Base-by-base conservation (phyloP, 2,329 filamentous ascomycete species). In the Fusarium sarcochroum region DNA sequence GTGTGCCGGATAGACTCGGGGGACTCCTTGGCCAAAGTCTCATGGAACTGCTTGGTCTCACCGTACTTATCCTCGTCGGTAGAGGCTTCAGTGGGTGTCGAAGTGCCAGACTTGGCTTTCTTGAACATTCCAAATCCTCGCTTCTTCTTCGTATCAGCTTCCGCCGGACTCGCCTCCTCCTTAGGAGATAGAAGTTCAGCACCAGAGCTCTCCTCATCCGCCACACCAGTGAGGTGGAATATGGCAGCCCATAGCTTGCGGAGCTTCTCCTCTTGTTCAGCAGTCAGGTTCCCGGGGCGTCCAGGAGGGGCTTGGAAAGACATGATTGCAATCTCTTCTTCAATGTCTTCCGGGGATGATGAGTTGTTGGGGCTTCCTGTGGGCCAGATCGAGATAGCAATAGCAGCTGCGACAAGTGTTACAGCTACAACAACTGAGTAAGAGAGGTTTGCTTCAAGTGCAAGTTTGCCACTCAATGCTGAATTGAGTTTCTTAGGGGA, bases 61-160 rank as follows among this genome's bases (percentile, higher is more conserved):
- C 94, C 94, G 78, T 97, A 95, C 82, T 98, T 99, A 82, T 99
- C 96, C 58, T 98, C 92, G 5, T 84, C 82, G 14, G 55, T 30
- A 21, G 82, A 86, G 23, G 81, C 79, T 55, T 77, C 81, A 67
- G 80, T 84, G 44, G 78, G 75, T 20, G 78, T 73, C 15, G 77
- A 72, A 9, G 76, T 65, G n/a, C 77, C 69, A 13, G 80, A 76
- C 38, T 82, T 81, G 18, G 77, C 76, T 69, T 87, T 85, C 69
- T 87, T 86, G 76, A 96, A 95, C 18, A 95, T 80, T 32, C 86
- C 84, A 63, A 93, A 84, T 45, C 60, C 61, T 48, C 90, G 87
- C 79, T 91, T 92, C 82, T 94, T 96, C 79, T 93, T 91, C 71
- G 89, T 90, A 71, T 87, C 85, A 6, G 74, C 58, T 37, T 79